These are phyloP conservation scores for Taiozyma sp. DNA, from an alignment of 1,139 yeast species.

Conservation along the genomic window DNA sequence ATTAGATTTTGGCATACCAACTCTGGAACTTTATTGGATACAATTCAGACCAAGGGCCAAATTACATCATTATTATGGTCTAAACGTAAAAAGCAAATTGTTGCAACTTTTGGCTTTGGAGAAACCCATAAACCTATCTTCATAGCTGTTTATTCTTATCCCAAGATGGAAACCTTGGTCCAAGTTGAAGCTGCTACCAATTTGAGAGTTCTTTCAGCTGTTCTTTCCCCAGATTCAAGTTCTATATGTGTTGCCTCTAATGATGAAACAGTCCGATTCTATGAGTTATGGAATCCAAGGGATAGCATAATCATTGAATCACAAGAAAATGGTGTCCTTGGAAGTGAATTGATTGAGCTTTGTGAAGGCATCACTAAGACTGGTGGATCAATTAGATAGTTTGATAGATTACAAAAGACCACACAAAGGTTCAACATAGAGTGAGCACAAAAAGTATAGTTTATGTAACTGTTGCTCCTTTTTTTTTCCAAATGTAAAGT, in stretches of 20 bases:
- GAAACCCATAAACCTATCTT: constrained; percentile 41
- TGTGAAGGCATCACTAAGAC: constrained; percentile 43
- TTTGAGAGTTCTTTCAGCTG: constrained; percentile 59
- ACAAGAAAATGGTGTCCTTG: constrained; percentile 41
- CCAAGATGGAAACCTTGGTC: constrained; percentile 44
- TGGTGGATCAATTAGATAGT: constrained; percentile 25
- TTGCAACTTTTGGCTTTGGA: constrained; percentile 79
- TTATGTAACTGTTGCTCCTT: not conserved
- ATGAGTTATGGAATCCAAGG: constrained; percentile 54
- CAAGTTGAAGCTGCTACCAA: constrained; percentile 49
- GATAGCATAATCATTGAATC: constrained; percentile 31
- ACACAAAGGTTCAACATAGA: not conserved
- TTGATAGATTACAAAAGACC: not conserved
- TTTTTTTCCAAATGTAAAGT: not conserved
- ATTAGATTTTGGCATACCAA: constrained; percentile 77
- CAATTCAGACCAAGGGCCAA: constrained; percentile 59
- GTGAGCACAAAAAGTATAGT: not conserved
- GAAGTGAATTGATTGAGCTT: constrained; percentile 54
- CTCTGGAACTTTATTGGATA: constrained; percentile 62
- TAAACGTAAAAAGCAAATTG: constrained; percentile 49
- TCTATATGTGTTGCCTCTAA: constrained; percentile 68
- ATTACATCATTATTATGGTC: constrained; percentile 82
- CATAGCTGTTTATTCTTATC: constrained; percentile 59
- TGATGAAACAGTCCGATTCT: constrained; percentile 72
- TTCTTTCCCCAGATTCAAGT: constrained; percentile 54